Conservation (phyloP, 2,329 filamentous ascomycete genomes). For the Volutella citrinella region DNA sequence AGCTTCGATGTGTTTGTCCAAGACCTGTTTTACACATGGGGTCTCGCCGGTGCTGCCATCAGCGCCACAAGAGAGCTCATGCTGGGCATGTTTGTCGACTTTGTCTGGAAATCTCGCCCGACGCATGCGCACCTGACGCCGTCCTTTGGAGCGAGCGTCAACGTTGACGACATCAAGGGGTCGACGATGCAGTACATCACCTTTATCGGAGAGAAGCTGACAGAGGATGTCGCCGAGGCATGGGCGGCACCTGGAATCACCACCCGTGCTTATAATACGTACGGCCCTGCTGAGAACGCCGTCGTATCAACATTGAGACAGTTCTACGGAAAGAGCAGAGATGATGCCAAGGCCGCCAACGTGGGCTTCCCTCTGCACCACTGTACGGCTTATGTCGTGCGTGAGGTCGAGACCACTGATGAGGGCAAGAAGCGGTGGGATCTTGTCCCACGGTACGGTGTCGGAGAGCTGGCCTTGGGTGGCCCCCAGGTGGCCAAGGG, state of each 20-base stretch:
- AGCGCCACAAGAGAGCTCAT: conserved; percentile 54
- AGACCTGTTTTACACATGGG: conserved; percentile 63
- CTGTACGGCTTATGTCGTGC: no score
- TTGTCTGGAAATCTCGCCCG: conserved; percentile 46
- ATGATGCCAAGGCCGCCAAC: conserved; percentile 21
- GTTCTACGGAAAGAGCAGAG: conserved; percentile 17
- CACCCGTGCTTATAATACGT: conserved; percentile 23
- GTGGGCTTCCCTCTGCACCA: conserved; percentile 24
- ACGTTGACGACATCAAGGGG: conserved; percentile 35
- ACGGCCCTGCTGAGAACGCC: conserved; percentile 25
- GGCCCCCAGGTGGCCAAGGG: conserved; percentile 44
- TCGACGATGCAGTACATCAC: conserved; percentile 56
- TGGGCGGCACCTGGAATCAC: conserved; percentile 48
- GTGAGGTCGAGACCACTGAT: no score
- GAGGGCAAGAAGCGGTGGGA: conserved; percentile 14
- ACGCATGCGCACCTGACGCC: conserved; percentile 62
- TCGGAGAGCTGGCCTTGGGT: conserved; percentile 61
- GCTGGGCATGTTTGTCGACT: conserved; percentile 50
- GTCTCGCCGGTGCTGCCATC: conserved; percentile 58
- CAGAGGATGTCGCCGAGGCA: conserved; percentile 50
- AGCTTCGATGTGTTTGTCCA: conserved; percentile 50
- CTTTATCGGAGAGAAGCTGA: conserved; percentile 60
- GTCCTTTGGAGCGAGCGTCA: conserved; percentile 55
- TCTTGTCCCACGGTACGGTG: conserved; percentile 50
- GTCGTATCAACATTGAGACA: conserved; percentile 26